A percentile compares a stretch with the other conserved stretches of the same genome.
Conservation (phyloP, 768 basidiomycete genomes). For the Tulasnella sp. region DNA sequence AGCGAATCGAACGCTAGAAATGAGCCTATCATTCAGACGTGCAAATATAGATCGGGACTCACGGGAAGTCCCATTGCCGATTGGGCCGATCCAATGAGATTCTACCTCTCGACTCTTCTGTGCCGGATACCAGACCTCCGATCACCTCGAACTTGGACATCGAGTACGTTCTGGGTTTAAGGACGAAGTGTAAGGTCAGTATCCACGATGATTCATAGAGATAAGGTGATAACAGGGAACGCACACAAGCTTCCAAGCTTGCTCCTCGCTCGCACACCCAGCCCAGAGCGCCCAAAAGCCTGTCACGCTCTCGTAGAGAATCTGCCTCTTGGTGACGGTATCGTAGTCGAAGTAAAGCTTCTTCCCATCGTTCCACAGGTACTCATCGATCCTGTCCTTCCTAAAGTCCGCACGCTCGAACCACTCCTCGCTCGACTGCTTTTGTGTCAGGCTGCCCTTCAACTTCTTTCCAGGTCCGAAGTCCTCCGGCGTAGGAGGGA, state of each 20-base stretch:
- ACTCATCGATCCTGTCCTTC: conserved; percentile 75
- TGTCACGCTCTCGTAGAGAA: conserved; percentile 93
- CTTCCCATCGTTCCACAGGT: conserved; percentile 96
- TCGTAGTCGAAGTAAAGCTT: conserved; percentile 95
- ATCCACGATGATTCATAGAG: background rate
- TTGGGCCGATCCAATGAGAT: conserved; percentile 94
- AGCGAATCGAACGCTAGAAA: background rate
- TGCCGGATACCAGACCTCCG: conserved; percentile 90
- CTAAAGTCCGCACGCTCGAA: conserved; percentile 79
- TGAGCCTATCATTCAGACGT: conserved; percentile 18
- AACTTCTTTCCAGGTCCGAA: conserved; percentile 47
- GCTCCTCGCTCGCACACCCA: conserved; percentile 91
- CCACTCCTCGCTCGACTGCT: conserved; percentile 83
- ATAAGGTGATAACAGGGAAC: conserved; percentile 26
- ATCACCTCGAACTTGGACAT: conserved; percentile 93
- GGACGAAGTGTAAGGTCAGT: conserved; percentile 13
- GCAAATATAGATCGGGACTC: conserved; percentile 33
- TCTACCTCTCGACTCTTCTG: conserved; percentile 90
- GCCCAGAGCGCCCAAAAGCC: conserved; percentile 96
- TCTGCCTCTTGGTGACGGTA: conserved; percentile 81
- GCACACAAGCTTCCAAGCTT: conserved; percentile 86
- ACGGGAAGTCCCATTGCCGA: conserved; percentile 98
- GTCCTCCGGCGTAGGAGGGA: conserved; percentile 68
- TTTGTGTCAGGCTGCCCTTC: conserved; percentile 45
- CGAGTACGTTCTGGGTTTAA: conserved; percentile 48